phyloP scores from a whole-genome alignment of 768 basidiomycete genomes.

The Dendrothele bispora region DNA sequence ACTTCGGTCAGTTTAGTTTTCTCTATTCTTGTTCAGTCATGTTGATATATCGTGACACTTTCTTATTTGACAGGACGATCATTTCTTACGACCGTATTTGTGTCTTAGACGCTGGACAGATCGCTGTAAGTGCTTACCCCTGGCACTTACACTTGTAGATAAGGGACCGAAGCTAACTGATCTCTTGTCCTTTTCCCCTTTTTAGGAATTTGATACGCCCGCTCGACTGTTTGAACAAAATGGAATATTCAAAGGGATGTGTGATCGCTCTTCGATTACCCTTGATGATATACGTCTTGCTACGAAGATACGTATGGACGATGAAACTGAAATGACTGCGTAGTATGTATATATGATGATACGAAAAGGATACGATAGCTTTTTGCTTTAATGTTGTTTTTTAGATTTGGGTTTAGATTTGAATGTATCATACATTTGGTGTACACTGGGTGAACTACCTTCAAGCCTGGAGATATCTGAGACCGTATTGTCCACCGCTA shows the following conservation, averaged over 20 bases:
- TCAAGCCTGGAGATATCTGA: too few relatives aligned
- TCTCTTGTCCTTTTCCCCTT: constrained; percentile 5
- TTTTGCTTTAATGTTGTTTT: too few relatives aligned
- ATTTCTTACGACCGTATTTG: constrained; percentile 87
- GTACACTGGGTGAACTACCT: too few relatives aligned
- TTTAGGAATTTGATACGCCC: constrained; percentile 81
- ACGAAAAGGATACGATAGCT: too few relatives aligned
- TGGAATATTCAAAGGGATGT: constrained; percentile 86
- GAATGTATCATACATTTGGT: too few relatives aligned
- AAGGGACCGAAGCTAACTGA: not conserved
- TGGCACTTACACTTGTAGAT: not conserved
- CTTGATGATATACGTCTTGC: constrained; percentile 63
- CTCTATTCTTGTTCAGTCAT: constrained; percentile 2
- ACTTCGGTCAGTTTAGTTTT: not conserved
- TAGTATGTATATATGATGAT: constrained; percentile 1
- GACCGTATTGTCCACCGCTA: too few relatives aligned
- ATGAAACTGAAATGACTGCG: not conserved
- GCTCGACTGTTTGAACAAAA: constrained; percentile 56
- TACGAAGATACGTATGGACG: constrained; percentile 22
- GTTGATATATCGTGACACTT: constrained; percentile 26
- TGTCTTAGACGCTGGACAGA: constrained; percentile 79
- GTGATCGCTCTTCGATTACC: constrained; percentile 76
- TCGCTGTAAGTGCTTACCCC: constrained; percentile 54
- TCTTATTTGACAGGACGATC: constrained; percentile 93
- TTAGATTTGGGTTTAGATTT: too few relatives aligned